Evolutionary conservation across 2,329 filamentous ascomycete species (phyloP).

Genomic region (Fusarium sp.): DNA sequence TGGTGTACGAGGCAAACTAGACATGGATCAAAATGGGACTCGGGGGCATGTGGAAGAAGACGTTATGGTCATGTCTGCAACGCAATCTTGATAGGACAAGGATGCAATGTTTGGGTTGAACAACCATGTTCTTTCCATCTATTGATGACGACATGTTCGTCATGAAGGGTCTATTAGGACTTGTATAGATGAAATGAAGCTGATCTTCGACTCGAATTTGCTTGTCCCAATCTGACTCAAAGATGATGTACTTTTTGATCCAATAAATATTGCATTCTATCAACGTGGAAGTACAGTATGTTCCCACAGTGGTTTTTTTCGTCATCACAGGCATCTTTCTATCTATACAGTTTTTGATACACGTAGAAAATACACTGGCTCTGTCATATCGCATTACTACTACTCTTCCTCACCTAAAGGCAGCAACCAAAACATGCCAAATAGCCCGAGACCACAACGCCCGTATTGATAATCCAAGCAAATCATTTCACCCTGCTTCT

Average conservation of each 20-base stretch:
- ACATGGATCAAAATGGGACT: constrained; percentile 11
- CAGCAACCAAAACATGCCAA: background rate
- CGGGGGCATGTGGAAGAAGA: constrained; percentile 13
- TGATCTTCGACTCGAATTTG: constrained; percentile 1
- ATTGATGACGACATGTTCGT: background rate
- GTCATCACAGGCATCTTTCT: background rate
- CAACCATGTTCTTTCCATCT: constrained; percentile 11
- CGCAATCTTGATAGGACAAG: constrained; percentile 15
- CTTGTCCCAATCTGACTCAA: background rate
- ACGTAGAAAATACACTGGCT: background rate
- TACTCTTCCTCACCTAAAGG: background rate
- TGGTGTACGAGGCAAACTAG: constrained; percentile 14
- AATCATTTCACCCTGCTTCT: background rate
- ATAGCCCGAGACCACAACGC: background rate
- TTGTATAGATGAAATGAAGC: constrained; percentile 31
- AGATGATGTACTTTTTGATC: background rate
- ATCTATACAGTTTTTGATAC: constrained; percentile 2
- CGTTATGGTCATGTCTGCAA: constrained; percentile 24
- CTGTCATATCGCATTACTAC: background rate
- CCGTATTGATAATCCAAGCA: background rate
- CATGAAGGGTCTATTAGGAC: constrained; percentile 9
- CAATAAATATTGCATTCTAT: background rate
- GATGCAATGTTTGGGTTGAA: constrained; percentile 1
- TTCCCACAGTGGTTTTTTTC: background rate
- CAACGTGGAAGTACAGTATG: background rate